These are phyloP conservation scores for Petunia secreta DNA, from an alignment of 257 asterid species.

Conservation along the genomic window DNA sequence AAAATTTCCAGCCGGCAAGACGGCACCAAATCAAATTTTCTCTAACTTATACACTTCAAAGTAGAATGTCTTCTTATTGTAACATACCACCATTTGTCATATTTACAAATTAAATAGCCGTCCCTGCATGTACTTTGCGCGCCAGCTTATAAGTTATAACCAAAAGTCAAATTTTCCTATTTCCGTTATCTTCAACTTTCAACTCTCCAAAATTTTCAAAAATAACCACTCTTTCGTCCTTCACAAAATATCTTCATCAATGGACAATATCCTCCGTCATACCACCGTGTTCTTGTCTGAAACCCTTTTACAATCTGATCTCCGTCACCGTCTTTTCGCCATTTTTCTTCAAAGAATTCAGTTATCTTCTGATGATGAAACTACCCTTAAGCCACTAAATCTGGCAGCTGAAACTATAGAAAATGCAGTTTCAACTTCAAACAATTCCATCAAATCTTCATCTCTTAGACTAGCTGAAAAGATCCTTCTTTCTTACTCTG, in stretches of 20 bases:
- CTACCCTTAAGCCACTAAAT: conserved; percentile 45
- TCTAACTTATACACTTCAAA: background rate
- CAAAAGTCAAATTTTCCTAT: background rate
- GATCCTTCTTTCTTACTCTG: conserved; percentile 52
- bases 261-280: conserved; percentile 58
- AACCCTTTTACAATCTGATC: conserved; percentile 48
- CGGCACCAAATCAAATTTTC: conserved; percentile 1
- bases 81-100: background rate
- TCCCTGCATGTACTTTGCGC: conserved; percentile 28
- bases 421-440: conserved; percentile 55
- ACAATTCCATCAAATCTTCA: conserved; percentile 48
- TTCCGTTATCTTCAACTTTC: conserved; percentile 1
- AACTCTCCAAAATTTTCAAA: background rate
- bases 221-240: background rate
- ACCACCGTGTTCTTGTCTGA: conserved; percentile 54
- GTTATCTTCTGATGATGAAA: conserved; percentile 25
- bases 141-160: background rate
- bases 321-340: conserved; percentile 53
- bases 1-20: conserved; percentile 15
- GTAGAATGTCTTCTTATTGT: background rate
- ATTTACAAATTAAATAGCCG: background rate
- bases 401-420: conserved; percentile 61
- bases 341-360: conserved; percentile 46
- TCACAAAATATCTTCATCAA: conserved; percentile 28
- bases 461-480: conserved; percentile 65